These are phyloP conservation scores for Eucalyptus erythrocorys DNA, from an alignment of 345 rosid genomes.

Conservation along the genomic window DNA sequence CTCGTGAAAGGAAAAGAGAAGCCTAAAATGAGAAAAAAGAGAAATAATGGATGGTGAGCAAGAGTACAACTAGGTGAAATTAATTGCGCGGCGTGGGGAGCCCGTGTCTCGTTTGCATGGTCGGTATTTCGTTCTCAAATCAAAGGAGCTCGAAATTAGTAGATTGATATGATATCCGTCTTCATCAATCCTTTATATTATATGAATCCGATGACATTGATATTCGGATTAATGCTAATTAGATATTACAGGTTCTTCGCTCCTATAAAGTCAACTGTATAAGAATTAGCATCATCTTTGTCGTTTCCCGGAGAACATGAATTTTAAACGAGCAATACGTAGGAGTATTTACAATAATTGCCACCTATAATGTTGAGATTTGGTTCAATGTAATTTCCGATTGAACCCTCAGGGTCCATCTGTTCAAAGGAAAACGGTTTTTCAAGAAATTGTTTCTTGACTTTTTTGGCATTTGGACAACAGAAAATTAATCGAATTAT, in stretches of 20 bases:
- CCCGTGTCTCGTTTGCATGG: background rate
- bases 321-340: background rate
- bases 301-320: accelerated
- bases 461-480: background rate
- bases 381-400: background rate
- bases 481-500: accelerated
- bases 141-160: background rate
- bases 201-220: background rate
- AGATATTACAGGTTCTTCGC: accelerated
- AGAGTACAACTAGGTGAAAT: background rate
- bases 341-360: accelerated
- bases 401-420: background rate
- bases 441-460: background rate
- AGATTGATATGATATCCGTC: accelerated
- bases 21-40: background rate
- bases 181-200: background rate
- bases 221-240: background rate
- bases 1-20: background rate
- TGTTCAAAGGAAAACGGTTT: background rate
- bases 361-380: background rate
- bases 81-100: background rate
- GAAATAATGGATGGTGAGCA: background rate
- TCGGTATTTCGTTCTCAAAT: accelerated
- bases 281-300: background rate
- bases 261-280: background rate